Evolutionary conservation across 345 rosid species (phyloP), one percentile per base, ranked within the genome.

Genomic region (Sapria himalayana): DNA sequence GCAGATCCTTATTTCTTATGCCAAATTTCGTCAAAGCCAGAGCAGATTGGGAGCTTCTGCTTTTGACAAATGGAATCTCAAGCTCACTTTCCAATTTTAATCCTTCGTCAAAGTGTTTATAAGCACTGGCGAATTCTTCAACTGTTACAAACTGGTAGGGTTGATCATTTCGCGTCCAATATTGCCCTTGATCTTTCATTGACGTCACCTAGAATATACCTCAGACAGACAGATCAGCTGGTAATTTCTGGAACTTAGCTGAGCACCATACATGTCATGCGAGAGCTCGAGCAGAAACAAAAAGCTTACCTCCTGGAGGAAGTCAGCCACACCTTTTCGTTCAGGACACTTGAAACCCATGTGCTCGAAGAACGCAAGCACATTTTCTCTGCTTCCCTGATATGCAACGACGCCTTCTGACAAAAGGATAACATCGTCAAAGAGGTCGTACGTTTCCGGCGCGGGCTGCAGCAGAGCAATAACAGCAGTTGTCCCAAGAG

Each of bases 381-480:
- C 63, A 9, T 63, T 24, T 43, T 73, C 77, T 1, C 79, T 65
- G 3, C 76, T 76, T 18, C 85, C 92, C 19, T 79, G 92, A 60
- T 73, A 79, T 25, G 76, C 60, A 4, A 80, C 63, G 36, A 60
- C 73, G 10, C 85, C 68, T 51, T 81, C 80, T 3, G 84, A 69
- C 22, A 76, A 50, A 39, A 81, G 72, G 22, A 81, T 62, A 37
- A 80, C 59, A 41, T 81, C 86, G 50, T 81, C 84, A 10, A 76
- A 81, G 14, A 81, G 72, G 54, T 73, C 55, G 38, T 48, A 55
- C 17, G 85, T 66, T 66, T 81, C 93, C 0, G 93, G 81, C 3
- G 93, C 81, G 3, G 93, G 93, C 63, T 81, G 93, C 11, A 81
- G 73, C 33, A 81, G 85, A 3, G 91, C 72, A 10, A 81, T 70